Evolutionary conservation across 371 early-diverging fungal genomes (phyloP), one percentile per base, ranked within the genome.

Genomic region (Vittaforma corneae): DNA sequence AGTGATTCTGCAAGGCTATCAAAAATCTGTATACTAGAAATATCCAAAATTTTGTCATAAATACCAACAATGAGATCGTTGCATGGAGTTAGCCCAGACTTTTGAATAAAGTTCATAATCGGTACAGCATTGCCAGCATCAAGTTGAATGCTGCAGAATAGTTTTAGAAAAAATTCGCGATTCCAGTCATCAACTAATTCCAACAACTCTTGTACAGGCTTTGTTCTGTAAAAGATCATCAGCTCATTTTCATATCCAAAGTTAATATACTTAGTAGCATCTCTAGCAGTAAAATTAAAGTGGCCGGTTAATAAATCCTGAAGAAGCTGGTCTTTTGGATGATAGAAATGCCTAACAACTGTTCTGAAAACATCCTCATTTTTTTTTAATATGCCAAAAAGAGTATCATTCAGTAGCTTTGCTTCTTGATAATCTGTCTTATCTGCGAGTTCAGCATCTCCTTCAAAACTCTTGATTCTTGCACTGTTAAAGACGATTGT

Each of bases 171-270:
- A 24, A 51, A 51, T 28, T 11, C 51, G 22, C 11, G 24, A 24
- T 24, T 51, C 51, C 51, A 51, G 11, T 51, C 51, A 24, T 32
- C 22, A 32, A 51, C 24, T 11, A 11, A 11, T 32, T 11, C 11
- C 11, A 51, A 11, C 16, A 51, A 11, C 33, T 51, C 51, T 51
- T 11, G 11, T 11, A 24, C 51, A 11, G 51, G 16, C 51, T 24
- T 51, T 24, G 11, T 24, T 24, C 24, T 24, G 22, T 11, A 51
- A 32, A 11, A 51, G 28, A 11, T 24, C 11, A 51, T 51, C 11
- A 51, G 51, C 51, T 51, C 51, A 51, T 51, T 24, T 32, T 51
- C 51, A 32, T 51, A 51, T 11, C 11, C 16, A 24, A 51, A 51
- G 51, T 32, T 24, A 32, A 51, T 51, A 24, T 51, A 51, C 24